Evolutionary conservation across 805 yeast species (phyloP), one percentile per base, ranked within the genome.

Genomic region (Isabelozyma gotoi): DNA sequence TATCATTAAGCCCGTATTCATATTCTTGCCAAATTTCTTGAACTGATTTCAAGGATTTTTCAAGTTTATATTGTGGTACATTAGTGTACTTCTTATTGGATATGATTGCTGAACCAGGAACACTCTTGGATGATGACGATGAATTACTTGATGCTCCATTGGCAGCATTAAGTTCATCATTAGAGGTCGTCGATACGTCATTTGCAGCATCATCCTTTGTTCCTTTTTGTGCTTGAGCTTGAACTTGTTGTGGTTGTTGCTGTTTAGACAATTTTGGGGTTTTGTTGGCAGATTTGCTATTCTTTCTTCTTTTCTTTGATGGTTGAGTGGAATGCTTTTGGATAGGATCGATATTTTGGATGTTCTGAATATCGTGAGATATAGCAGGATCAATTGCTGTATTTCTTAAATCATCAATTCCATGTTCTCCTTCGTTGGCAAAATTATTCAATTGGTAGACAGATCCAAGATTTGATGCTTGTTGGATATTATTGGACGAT

Each of bases 11-110:
- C 0, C 84, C 83, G 42, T 72, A 71, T 4, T 76, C 70, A 46
- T 78, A 80, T 55, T 80, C 84, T 48, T 71, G 67, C 84, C 84
- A 80, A 15, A 80, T 73, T 47, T 78, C 83, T 32, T 65, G 53
- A 1, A 78, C 76, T 2, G 77, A 51, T 34, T 60, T 51, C 5
- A 63, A 55, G 40, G 62, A 62, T 41, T 63, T 54, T 40, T 60
- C 65, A 2, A 61, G 36, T 36, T 55, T 58, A 40, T 49, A 57
- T 14, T 33, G 43, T 4, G 32, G 43, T 7, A 18, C 37, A 5
- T 36, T 19, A 15, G 12, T 20, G 16, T 11, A 36, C 16, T 36
- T 36, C 19, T 20, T 19, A 16, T 4, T 24, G 19, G 36, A 17
- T 8, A 38, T 17, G 7, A 36, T 7, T 17, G 20, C 19, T 12